Percentiles rank a stretch among this genome's conserved stretches.
phyloP scores from a whole-genome alignment of 23 red algal species.

The Gracilaria gracilis region DNA sequence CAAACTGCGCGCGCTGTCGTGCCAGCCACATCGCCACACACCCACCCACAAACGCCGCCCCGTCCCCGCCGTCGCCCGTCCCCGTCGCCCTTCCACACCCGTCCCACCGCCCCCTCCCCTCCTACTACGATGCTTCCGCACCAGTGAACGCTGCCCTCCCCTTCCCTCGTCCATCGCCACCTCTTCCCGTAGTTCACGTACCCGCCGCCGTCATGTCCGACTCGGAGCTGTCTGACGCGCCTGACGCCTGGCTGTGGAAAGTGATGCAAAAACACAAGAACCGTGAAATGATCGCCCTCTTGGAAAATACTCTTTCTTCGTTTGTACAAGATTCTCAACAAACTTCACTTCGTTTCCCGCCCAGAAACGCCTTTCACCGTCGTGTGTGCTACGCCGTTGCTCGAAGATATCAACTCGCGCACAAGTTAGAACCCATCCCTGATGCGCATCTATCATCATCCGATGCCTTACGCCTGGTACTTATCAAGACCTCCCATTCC shows the following conservation, averaged over 20 bases:
- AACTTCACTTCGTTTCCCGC: slow-evolving; percentile 53
- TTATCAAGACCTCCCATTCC: slow-evolving; percentile 57
- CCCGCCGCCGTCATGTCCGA: background rate
- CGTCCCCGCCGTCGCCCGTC: background rate
- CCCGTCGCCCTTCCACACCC: background rate
- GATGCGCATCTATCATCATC: background rate
- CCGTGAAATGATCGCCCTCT: slow-evolving; percentile 45
- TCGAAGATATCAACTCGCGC: slow-evolving; percentile 32
- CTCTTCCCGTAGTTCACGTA: background rate
- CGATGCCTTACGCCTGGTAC: slow-evolving; percentile 42
- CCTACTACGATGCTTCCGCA: slow-evolving; percentile 2
- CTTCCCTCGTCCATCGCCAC: background rate
- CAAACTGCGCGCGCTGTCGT: background rate
- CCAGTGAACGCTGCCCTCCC: background rate
- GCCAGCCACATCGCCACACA: slow-evolving; percentile 1
- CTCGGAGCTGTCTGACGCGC: slow-evolving; percentile 1
- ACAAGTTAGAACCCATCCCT: slow-evolving; percentile 40
- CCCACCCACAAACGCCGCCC: background rate
- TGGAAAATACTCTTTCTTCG: slow-evolving; percentile 50
- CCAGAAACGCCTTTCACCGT: slow-evolving; percentile 53
- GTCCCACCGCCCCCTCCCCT: background rate
- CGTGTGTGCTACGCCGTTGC: slow-evolving; percentile 60
- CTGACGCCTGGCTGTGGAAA: slow-evolving; percentile 53
- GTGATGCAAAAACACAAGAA: slow-evolving; percentile 59
- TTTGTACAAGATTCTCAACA: slow-evolving; percentile 34